Evolutionary conservation across 441 rosid genomes (phyloP), one percentile per base, ranked within the genome.

Genomic region (Rhodomyrtus psidioides): DNA sequence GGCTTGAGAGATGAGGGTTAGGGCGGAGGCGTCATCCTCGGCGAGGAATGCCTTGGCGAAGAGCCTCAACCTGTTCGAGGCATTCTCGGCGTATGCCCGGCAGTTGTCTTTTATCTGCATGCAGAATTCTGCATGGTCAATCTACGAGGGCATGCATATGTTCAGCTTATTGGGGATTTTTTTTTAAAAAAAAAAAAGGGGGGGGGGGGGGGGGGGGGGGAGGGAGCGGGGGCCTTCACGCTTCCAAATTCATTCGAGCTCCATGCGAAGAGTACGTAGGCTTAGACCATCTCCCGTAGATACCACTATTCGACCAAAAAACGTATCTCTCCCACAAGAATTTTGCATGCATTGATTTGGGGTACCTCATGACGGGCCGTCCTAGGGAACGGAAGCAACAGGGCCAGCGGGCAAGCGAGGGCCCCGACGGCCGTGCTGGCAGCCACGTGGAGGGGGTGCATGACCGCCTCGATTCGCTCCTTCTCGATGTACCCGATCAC

Each of bases 391-490:
- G 99, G 98, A 60, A 95, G 26, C 86, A 92, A 58, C 88, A 95
- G 88, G 82, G 99, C 96, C 79, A 95, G 83, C 82, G 92, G 91
- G 82, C 95, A 93, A 79, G 98, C 97, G 23, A 91, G 14, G 83
- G 90, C 96, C 16, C 98, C 99, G 42, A 94, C 86, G 3, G 93
- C 95, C 4, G 99, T 95, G 87, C 97, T 95, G 0, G 94, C 94
- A 0, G 98, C 98, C 17, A 95, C 95, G 81, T 87, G 94, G 83
- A 96, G 76, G 83, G 98, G 93, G 85, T 95, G 96, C 96, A 94
- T 91, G 16, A 95, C 51, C 14, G 94, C 90, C 3, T 94, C 91
- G 26, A 93, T 88, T 26, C 87, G 82, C 14, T 84, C 95, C n/a
- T 96, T 95, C 46, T 92, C 90, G 19, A 92, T 91, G 87, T 84